Evolutionary conservation across 768 basidiomycete species (phyloP), one percentile per base, ranked within the genome.

Genomic region (Termitomyces titanicus): DNA sequence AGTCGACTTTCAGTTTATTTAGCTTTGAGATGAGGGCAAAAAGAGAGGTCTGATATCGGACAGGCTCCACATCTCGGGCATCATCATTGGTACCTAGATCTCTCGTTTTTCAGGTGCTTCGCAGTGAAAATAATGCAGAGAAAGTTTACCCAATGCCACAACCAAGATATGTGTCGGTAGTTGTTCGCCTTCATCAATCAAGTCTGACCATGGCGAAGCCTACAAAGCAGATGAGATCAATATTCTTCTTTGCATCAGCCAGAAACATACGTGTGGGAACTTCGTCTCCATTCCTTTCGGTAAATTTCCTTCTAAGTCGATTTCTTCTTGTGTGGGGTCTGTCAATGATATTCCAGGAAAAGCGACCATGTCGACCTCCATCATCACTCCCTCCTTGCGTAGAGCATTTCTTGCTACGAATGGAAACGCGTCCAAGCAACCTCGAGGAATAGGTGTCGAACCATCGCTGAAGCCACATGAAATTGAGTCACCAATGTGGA

Each of bases 391-490:
- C 9, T 48, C 34, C 18, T 49, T 57, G 29, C 51, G 51, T 43
- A 57, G 18, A 25, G 38, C 12, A 27, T 57, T 51, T 49, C 52
- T 48, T 9, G 39, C 35, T 20, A 57, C 18, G 34, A 53, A 57
- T 22, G 51, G 56, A 45, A 57, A 57, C 20, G 47, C 47, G 10
- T 53, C 56, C 47, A 57, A 33, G 47, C 56, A 57, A 5, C 51
- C 56, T 24, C 51, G 45, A 17, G 56, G 42, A 11, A 57, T 38
- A 24, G 34, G 27, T 12, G 6, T 25, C 10, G 47, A 57, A 29
- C 51, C 56, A 39, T 53, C 47, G 20, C 33, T 53, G 27, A 48
- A 57, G 11, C 51, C 51, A 27, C 56, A 57, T 1, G 56, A 53
- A 25, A 53, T 53, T 5, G 56, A 57, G 39, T 57, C 56, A 7